Evolutionary conservation across 805 yeast species (phyloP).

Genomic region (Kodamaea nitidulidarum): DNA sequence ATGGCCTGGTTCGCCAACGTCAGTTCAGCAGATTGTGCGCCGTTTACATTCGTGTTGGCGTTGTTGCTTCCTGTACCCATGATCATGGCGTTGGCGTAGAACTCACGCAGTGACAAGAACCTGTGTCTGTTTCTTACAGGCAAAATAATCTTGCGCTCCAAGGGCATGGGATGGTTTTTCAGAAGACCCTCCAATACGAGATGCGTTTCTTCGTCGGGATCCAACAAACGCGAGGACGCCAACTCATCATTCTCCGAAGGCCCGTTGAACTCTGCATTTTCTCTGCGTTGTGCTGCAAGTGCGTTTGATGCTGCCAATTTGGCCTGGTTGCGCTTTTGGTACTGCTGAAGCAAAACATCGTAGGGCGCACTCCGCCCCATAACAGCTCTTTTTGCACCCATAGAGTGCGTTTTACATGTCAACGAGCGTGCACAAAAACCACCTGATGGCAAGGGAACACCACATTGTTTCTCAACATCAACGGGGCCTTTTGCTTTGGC

Average conservation of each 20-base stretch:
- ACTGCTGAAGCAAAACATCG: conserved; percentile 80
- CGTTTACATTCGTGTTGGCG: conserved; percentile 13
- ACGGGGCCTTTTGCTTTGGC: conserved; percentile 75
- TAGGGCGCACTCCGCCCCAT: conserved; percentile 90
- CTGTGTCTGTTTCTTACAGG: conserved; percentile 69
- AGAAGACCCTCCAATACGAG: conserved; percentile 87
- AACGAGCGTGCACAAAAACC: conserved; percentile 93
- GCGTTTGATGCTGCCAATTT: conserved; percentile 81
- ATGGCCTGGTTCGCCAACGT: conserved; percentile 46
- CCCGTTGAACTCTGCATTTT: conserved; percentile 47
- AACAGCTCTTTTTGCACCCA: conserved; percentile 97
- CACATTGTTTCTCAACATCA: conserved; percentile 92
- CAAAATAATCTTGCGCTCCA: conserved; percentile 68
- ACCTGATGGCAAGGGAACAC: conserved; percentile 91
- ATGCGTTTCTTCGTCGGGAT: conserved; percentile 90
- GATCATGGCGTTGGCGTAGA: conserved; percentile 82
- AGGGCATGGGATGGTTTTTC: conserved; percentile 74
- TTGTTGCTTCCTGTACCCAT: conserved; percentile 57
- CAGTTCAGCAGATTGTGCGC: conserved; percentile 26
- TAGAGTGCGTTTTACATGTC: conserved; percentile 96
- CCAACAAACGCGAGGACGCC: conserved; percentile 44
- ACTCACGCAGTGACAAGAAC: conserved; percentile 85
- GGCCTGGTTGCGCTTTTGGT: conserved; percentile 90
- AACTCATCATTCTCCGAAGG: conserved; percentile 17
- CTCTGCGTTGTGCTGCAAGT: conserved; percentile 72